Percentiles rank a stretch among this genome's conserved stretches.
Conservation (phyloP, 2,329 filamentous ascomycete genomes). For the Colletotrichum higginsianum region DNA sequence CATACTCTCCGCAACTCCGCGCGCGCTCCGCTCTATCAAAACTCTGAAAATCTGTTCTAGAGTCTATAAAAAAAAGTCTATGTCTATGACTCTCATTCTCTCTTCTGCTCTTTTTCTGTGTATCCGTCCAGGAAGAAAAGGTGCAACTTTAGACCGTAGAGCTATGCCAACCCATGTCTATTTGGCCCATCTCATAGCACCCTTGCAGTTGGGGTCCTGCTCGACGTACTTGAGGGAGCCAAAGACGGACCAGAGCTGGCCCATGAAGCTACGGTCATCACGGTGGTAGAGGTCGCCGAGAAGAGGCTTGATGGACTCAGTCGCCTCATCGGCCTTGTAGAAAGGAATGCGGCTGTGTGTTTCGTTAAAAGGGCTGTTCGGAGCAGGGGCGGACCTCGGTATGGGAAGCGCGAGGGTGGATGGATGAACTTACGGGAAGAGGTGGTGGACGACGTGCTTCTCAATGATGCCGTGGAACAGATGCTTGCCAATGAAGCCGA, state of each 20-base stretch:
- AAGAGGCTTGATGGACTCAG: constrained; percentile 68
- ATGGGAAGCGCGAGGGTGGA: too few relatives aligned
- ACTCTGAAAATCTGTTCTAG: constrained; percentile 3
- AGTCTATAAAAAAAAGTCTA: constrained; percentile 20
- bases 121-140: constrained; percentile 10
- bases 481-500: constrained; percentile 73
- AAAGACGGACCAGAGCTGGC: constrained; percentile 62
- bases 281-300: constrained; percentile 68
- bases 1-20: neutral
- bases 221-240: constrained; percentile 64
- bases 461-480: constrained; percentile 75
- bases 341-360: constrained; percentile 66
- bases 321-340: constrained; percentile 73
- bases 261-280: constrained; percentile 60
- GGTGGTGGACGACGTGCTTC: constrained; percentile 74
- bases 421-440: constrained; percentile 63
- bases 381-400: too few relatives aligned
- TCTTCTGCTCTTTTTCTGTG: too few relatives aligned
- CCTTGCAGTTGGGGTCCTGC: constrained; percentile 53
- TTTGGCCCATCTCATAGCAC: constrained; percentile 55
- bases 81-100: constrained; percentile 13
- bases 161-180: neutral
- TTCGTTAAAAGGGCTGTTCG: constrained; percentile 15
- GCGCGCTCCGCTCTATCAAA: constrained; percentile 10
- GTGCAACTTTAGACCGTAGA: too few relatives aligned